Base-by-base conservation (phyloP, 371 early-diverging fungal genomes). In the Rhizopus delemar region DNA sequence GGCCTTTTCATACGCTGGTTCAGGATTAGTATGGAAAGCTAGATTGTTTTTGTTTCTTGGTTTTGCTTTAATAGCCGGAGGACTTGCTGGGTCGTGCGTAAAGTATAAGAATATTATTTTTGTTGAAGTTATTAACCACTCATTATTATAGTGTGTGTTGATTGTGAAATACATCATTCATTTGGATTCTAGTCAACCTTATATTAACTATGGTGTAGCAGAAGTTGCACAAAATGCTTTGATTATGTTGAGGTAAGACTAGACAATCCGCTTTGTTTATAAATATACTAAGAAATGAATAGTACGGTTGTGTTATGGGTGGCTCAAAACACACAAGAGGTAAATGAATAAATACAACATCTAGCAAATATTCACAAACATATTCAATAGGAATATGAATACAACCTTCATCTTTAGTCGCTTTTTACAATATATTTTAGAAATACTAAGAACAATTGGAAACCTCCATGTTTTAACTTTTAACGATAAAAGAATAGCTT, bases 71-170 rank as follows among this genome's bases (percentile, higher is more conserved):
- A 89, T 91, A 60, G 86, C 90, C 3, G 89, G 90, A 39, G 84
- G 90, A 28, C 73, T 92, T 52, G 90, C 89, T 39, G 91, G 93
- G 34, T 85, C 88, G 8, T 72, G 85, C 56, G 90, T 89, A 77
- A 43, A 71, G 85, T 70, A 8, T n/a, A 45, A 6, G 5, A n/a
- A 15, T 5, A 35, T 15, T 8, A n/a, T 13, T n/a, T 1, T 29
- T 22, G 22, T 22, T 22, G 22, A 22, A 22, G 22, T 29, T 29
- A 11, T 38, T 28, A 15, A n/a, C 52, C 9, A 53, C 48, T 12
- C 7, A 29, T 66, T 11, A 31, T 49, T 16, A 46, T 48, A 89
- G 91, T 86, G 88, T 41, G 81, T 89, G 7, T 70, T 89, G 71
- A 80, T 81, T 49, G 65, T 92, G 59, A 92, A 92, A 57, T 91